These are phyloP conservation scores for Francoa sonchifolia DNA, from an alignment of 441 rosid genomes.

Conservation along the genomic window DNA sequence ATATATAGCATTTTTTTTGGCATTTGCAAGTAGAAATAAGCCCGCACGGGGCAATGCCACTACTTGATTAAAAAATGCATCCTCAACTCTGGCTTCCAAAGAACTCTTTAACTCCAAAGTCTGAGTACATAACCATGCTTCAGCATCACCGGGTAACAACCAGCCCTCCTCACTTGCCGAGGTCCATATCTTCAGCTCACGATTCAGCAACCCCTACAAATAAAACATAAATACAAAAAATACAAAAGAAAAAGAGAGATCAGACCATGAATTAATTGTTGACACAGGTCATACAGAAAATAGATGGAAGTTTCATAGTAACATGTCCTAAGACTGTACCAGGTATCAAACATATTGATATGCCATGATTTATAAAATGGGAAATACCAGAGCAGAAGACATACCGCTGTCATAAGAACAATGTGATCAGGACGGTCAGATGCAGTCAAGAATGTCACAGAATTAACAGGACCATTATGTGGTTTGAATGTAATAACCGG, in stretches of 20 bases:
- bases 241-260: background rate
- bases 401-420: slow-evolving; percentile 76
- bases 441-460: slow-evolving; percentile 59
- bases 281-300: no score
- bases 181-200: slow-evolving; percentile 80
- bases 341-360: background rate
- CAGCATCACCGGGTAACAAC: slow-evolving; percentile 61
- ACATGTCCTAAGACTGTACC: no score
- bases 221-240: slow-evolving; percentile 5
- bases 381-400: no score
- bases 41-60: slow-evolving; percentile 61
- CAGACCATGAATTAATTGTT: no score
- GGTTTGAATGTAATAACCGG: slow-evolving; percentile 71
- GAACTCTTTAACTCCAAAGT: slow-evolving; percentile 68
- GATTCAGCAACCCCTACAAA: slow-evolving; percentile 68
- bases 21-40: slow-evolving; percentile 70
- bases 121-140: slow-evolving; percentile 72
- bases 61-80: slow-evolving; percentile 79
- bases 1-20: slow-evolving; percentile 83
- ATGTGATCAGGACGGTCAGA: slow-evolving; percentile 77
- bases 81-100: slow-evolving; percentile 39
- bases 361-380: slow-evolving; percentile 9
- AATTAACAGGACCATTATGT: slow-evolving; percentile 77
- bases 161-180: slow-evolving; percentile 75
- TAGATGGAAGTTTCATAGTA: no score